phyloP scores from a whole-genome alignment of 257 asterid genomes.

The Solanum clarkiae region DNA sequence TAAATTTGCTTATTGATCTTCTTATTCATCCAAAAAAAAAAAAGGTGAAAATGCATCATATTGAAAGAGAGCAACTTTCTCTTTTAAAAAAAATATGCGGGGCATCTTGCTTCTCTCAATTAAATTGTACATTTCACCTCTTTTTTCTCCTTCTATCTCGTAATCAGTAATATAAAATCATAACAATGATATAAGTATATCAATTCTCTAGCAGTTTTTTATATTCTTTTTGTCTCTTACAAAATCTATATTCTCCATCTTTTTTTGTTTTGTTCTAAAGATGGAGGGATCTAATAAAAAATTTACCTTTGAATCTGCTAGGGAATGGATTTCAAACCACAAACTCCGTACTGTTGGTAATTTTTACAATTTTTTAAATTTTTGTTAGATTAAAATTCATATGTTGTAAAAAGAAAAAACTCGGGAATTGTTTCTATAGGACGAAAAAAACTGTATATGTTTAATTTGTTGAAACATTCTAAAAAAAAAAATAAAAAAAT shows the following conservation, averaged over 20 bases:
- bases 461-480: too few relatives aligned
- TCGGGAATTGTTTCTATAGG: too few relatives aligned
- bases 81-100: neutral
- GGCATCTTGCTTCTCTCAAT: neutral
- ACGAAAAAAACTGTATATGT: too few relatives aligned
- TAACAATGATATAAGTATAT: neutral
- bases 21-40: too few relatives aligned
- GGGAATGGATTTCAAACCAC: conserved; percentile 29
- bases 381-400: neutral
- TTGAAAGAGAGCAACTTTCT: neutral
- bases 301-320: conserved; percentile 10
- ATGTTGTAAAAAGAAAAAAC: neutral
- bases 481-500: too few relatives aligned
- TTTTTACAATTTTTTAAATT: neutral
- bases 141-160: neutral
- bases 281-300: conserved; percentile 17
- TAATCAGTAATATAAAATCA: neutral
- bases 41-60: neutral
- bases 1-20: too few relatives aligned
- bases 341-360: conserved; percentile 41
- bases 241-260: neutral
- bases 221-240: neutral
- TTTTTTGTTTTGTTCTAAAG: neutral
- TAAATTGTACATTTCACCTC: neutral
- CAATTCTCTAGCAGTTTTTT: neutral